Evolutionary conservation across 148 eudicot species (phyloP).

Genomic region (Rhododendron ovatum): DNA sequence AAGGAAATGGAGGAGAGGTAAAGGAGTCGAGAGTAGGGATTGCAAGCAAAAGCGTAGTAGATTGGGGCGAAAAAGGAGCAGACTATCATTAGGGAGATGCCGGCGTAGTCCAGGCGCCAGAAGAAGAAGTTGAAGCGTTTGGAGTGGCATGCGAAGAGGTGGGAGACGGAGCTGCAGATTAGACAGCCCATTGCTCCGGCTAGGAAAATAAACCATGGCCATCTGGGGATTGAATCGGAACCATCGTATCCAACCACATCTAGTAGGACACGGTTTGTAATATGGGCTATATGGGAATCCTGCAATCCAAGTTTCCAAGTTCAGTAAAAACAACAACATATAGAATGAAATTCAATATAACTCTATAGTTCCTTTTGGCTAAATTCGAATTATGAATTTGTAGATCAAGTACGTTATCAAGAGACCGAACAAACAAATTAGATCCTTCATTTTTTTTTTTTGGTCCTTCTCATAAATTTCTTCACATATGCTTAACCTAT

Average conservation of each 20-base stretch:
- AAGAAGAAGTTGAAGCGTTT: conserved; percentile 59
- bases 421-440: neutral
- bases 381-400: neutral
- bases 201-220: conserved; percentile 96
- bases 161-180: conserved; percentile 75
- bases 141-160: conserved; percentile 88
- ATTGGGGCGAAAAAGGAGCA: conserved; percentile 78
- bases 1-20: conserved; percentile 67
- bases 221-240: conserved; percentile 33
- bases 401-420: neutral
- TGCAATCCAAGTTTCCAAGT: conserved; percentile 24
- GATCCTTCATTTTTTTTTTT: neutral
- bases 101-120: conserved; percentile 88
- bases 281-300: conserved; percentile 30
- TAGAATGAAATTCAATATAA: neutral
- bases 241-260: conserved; percentile 12
- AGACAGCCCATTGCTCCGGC: conserved; percentile 83
- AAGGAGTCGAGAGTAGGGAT: conserved; percentile 41
- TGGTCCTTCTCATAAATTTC: neutral
- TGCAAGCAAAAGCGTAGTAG: conserved; percentile 66
- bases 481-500: neutral
- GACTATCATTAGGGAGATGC: conserved; percentile 87
- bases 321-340: neutral
- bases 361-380: neutral
- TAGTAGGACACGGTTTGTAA: conserved; percentile 26